Conservation (phyloP, 257 asterid species). For the Lycium barbarum region DNA sequence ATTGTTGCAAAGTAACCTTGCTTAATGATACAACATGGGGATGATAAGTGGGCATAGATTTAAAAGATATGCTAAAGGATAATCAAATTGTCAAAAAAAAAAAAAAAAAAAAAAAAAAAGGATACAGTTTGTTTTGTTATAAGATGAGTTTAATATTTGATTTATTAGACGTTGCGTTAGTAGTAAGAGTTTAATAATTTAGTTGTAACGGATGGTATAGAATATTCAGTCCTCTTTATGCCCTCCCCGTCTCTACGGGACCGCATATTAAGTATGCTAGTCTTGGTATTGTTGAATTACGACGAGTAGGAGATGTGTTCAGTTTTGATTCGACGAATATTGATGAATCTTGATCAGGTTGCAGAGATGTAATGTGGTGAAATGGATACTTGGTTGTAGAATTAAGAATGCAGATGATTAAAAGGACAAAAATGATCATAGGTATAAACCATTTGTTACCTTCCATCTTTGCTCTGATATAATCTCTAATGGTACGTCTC, state of each 20-base stretch:
- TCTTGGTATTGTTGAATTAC: constrained; percentile 57
- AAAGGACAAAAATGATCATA: constrained; percentile 41
- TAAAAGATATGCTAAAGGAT: neutral
- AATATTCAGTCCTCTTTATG: constrained; percentile 64
- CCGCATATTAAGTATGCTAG: constrained; percentile 59
- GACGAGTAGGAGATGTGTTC: constrained; percentile 36
- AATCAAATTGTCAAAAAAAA: too few relatives aligned
- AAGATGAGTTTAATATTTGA: too few relatives aligned
- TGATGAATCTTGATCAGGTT: constrained; percentile 38
- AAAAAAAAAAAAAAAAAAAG: too few relatives aligned
- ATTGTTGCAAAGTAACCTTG: neutral
- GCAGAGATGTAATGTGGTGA: constrained; percentile 18
- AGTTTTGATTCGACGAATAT: constrained; percentile 66
- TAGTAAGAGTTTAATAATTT: too few relatives aligned
- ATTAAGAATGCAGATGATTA: constrained; percentile 38
- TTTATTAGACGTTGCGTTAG: too few relatives aligned
- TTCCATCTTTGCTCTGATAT: constrained; percentile 34
- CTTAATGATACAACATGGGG: neutral
- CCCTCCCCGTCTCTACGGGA: constrained; percentile 44
- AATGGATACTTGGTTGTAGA: constrained; percentile 38
- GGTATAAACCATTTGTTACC: constrained; percentile 60
- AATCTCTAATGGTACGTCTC: neutral
- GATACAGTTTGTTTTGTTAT: too few relatives aligned
- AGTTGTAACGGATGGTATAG: constrained; percentile 52
- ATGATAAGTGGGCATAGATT: constrained; percentile 4